Percentiles rank a stretch among this genome's conserved stretches.
Conservation (phyloP, 2,329 filamentous ascomycete species). For the Scorias spongiosa region DNA sequence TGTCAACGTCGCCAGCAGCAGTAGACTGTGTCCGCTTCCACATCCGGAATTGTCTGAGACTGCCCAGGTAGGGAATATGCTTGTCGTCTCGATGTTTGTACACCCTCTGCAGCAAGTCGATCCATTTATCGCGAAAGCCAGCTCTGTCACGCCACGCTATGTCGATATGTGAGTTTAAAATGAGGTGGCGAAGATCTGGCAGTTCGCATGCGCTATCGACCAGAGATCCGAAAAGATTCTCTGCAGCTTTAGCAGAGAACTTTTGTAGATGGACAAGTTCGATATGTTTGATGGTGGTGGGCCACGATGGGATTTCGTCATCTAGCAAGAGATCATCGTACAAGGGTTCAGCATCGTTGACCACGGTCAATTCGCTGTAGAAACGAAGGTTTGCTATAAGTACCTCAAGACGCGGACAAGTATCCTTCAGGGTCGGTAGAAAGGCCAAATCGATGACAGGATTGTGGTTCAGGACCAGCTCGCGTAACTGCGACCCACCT, state of each 20-base stretch:
- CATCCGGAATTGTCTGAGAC: constrained; percentile 26
- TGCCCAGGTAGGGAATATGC: constrained; percentile 29
- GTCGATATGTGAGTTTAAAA: constrained; percentile 64
- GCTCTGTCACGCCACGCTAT: constrained; percentile 68
- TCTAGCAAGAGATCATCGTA: constrained; percentile 52
- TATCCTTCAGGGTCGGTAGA: constrained; percentile 45
- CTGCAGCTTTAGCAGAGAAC: constrained; percentile 52
- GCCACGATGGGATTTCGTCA: constrained; percentile 63
- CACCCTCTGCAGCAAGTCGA: constrained; percentile 49
- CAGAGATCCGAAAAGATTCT: constrained; percentile 65
- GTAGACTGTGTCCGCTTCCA: constrained; percentile 20
- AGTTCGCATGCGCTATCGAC: constrained; percentile 54
- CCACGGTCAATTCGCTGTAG: constrained; percentile 52
- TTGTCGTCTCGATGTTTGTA: constrained; percentile 40
- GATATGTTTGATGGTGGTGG: constrained; percentile 51
- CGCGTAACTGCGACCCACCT: constrained; percentile 52
- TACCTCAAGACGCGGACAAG: constrained; percentile 55
- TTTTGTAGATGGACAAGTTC: constrained; percentile 66
- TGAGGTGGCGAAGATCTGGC: constrained; percentile 51
- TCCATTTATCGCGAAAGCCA: constrained; percentile 65
- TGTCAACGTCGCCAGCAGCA: background rate
- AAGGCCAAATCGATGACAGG: constrained; percentile 64
- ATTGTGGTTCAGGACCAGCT: constrained; percentile 62
- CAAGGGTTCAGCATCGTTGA: constrained; percentile 57
- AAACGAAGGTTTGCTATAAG: constrained; percentile 68